A percentile compares a stretch with the other conserved stretches of the same genome.
Conservation (phyloP, 164 flowering plant species). For the Paratinospora sagittata region DNA sequence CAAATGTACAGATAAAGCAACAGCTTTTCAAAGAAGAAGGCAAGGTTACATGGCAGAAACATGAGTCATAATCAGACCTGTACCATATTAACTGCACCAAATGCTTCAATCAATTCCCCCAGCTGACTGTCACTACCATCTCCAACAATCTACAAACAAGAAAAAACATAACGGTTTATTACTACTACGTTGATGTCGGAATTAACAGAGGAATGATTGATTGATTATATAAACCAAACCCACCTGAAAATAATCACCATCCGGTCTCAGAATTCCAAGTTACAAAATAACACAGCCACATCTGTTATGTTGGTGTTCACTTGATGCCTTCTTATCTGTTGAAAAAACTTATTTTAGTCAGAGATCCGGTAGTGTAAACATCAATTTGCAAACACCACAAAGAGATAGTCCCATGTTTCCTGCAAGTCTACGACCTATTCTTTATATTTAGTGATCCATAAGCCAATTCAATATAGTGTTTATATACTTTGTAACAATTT, state of each 20-base stretch:
- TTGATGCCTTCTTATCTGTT: slow-evolving; percentile 52
- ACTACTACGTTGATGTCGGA: background rate
- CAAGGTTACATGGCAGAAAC: background rate
- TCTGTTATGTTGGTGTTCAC: slow-evolving; percentile 41
- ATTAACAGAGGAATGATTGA: background rate
- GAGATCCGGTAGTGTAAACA: background rate
- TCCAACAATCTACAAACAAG: background rate
- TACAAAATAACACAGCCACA: slow-evolving; percentile 67
- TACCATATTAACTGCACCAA: background rate
- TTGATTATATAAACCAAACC: background rate
- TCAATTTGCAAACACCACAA: too few relatives aligned
- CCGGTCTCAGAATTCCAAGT: slow-evolving; percentile 15
- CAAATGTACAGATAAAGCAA: too few relatives aligned
- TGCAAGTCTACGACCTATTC: too few relatives aligned
- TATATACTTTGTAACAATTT: background rate
- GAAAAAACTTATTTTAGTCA: background rate
- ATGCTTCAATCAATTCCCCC: background rate
- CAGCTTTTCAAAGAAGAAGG: background rate
- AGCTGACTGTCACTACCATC: background rate
- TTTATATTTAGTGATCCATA: too few relatives aligned
- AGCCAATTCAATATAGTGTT: background rate
- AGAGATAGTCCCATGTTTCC: too few relatives aligned
- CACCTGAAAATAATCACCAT: slow-evolving; percentile 21
- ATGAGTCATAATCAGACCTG: too few relatives aligned
- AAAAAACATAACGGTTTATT: background rate